Evolutionary conservation across 441 rosid species (phyloP), one percentile per base, ranked within the genome.

Genomic region (Aleurites moluccanus): DNA sequence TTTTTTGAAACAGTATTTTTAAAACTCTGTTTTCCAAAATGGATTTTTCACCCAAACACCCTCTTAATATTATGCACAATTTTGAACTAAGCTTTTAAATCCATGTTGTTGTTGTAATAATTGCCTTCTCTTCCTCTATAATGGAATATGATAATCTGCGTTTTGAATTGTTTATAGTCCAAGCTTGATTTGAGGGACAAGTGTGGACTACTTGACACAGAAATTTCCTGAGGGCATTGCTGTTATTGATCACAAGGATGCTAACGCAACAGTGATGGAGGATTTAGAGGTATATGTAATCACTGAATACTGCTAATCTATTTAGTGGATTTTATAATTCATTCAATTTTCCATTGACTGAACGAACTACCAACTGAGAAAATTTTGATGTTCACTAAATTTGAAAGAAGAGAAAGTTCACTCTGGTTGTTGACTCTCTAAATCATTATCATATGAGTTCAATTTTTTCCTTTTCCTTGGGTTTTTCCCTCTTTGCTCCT

Each of bases 181-280:
- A 91, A 84, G 83, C 96, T 92, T 77, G 86, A 91, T 70, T 82
- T 90, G 69, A 90, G 86, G 73, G 91, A 91, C 81, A 91, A 86
- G 87, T 73, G 21, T 61, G 86, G 90, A 77, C 86, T 93, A 69
- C 52, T 80, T 89, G 84, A 66, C 93, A 76, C 83, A 87, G 38
- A 88, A 83, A 76, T 85, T 49, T 83, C 85, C 86, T 0, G 90
- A 85, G 78, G 98, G 99, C 71, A 93, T 95, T 74, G 92, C 90
- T 0, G 94, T 82, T 13, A 84, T 81, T 76, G 94, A 90, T 81
- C 95, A 93, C 61, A 91, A 91, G 87, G 99, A 95, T 80, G 85
- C 99, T 60, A 90, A 93, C 79, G 90, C 97, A 3, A 84, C 83
- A 23, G 93, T 93, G 47, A 84, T 88, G 88, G 97, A 91, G 47